Conservation (phyloP, 2,329 filamentous ascomycete genomes). For the Arachnomyces sp. region DNA sequence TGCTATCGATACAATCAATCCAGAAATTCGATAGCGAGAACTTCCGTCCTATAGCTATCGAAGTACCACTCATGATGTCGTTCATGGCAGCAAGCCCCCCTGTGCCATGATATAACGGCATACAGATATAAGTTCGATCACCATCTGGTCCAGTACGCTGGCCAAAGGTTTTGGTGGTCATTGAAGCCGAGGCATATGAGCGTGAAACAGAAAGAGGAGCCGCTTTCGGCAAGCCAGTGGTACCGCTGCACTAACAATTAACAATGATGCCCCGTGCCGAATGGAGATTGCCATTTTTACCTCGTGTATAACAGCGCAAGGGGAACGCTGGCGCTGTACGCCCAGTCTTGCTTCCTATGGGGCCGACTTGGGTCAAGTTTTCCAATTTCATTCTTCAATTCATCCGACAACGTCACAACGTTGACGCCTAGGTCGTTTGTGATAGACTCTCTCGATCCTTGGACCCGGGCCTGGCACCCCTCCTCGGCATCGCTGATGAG, state of each 20-base stretch:
- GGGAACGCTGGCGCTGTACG: constrained; percentile 28
- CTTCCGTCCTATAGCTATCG: constrained; percentile 37
- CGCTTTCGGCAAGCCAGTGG: constrained; percentile 19
- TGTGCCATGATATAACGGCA: constrained; percentile 44
- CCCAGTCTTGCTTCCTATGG: constrained; percentile 27
- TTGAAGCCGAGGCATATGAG: constrained; percentile 15
- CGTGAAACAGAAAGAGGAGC: constrained; percentile 1
- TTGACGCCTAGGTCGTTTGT: constrained; percentile 23
- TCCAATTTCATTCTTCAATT: constrained; percentile 32
- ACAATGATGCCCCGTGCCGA: not conserved
- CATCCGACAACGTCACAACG: constrained; percentile 38
- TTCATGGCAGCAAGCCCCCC: constrained; percentile 39
- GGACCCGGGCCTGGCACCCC: no score
- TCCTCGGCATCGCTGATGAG: not conserved
- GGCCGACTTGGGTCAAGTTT: constrained; percentile 41
- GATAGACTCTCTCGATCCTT: not conserved
- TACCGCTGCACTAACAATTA: constrained; percentile 1
- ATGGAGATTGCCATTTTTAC: not conserved
- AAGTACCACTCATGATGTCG: constrained; percentile 33
- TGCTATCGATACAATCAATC: constrained; percentile 36
- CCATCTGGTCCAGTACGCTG: constrained; percentile 19
- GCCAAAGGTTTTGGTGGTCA: constrained; percentile 23
- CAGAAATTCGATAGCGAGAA: constrained; percentile 41
- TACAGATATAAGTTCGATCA: constrained; percentile 38
- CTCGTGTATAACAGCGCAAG: constrained; percentile 27